Base-by-base conservation (phyloP, 352 stramenopile genomes). In the Globisporangium takayamanum region DNA sequence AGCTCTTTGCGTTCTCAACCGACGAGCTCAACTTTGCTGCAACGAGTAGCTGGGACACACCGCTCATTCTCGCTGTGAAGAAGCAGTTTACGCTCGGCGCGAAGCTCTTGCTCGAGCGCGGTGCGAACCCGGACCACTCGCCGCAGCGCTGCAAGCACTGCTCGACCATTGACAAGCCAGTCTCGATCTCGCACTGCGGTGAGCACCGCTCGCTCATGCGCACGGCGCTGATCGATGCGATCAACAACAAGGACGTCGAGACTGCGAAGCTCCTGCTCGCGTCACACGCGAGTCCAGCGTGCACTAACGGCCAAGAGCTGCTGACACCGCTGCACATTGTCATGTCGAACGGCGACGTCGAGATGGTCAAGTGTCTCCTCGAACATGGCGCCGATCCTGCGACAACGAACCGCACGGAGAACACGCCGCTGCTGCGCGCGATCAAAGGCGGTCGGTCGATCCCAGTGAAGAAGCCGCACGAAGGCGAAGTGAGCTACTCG, bases 241-340 rank as follows among this genome's bases (percentile, higher is more conserved):
- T 84, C 0, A 68, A 72, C 54, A 69, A 60, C 22, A 71, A 60
- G 39, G 55, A 68, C 18, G 53, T 67, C 14, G 66, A 64, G 11
- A 78, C 81, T 15, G 62, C 67, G 2, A 62, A 60, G 10, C 22
- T 80, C 10, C 46, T 92, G 28, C 62, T 92, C 0, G 57, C 74
- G 8, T 60, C 79, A 39, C 64, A 73, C 18, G 78, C 72, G 0
- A 55, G 76, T 8, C 64, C 84, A 3, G 59, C 67, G 10, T 87
- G 77, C 48, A 59, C 74, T 7, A 62, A 76, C 20, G 76, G 74
- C 45, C 60, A 60, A 0, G 71, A 68, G 3, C 33, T 63, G 20
- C 64, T 81, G 53, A 79, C 76, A 1, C 77, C 80, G 12, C 63
- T 89, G 1, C 80, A 89, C 41, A 41, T 79, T 28, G 68, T 89